Conservation (phyloP, 1,284 basidiomycete genomes). For the Ceratobasidium sp. region DNA sequence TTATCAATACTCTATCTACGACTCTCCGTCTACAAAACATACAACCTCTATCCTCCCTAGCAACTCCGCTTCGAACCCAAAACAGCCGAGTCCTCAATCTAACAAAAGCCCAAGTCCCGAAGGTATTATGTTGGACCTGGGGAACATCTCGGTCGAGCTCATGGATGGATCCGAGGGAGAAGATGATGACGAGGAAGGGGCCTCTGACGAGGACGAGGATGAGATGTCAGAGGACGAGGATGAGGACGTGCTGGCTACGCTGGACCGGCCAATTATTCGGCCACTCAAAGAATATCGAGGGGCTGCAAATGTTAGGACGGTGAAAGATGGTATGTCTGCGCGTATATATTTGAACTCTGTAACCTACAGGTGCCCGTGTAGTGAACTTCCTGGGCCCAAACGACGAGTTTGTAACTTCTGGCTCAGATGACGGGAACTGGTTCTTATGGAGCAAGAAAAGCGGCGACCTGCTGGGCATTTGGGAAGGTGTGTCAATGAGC, state of each 20-base stretch:
- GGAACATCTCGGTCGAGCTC: constrained; percentile 24
- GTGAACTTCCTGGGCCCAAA: constrained; percentile 86
- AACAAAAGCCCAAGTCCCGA: constrained; percentile 21
- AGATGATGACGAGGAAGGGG: constrained; percentile 49
- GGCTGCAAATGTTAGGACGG: constrained; percentile 85
- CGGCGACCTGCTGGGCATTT: constrained; percentile 76
- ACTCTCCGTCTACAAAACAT: constrained; percentile 62
- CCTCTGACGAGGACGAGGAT: constrained; percentile 54
- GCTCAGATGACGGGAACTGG: constrained; percentile 84
- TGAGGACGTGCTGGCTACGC: constrained; percentile 44
- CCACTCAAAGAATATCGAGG: constrained; percentile 80
- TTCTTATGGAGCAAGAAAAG: constrained; percentile 85
- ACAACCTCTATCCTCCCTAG: constrained; percentile 49
- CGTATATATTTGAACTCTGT: constrained; percentile 4
- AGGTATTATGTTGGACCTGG: constrained; percentile 9
- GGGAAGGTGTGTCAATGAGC: constrained; percentile 67
- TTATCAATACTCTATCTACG: constrained; percentile 83
- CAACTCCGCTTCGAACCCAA: constrained; percentile 45
- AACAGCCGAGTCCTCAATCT: background rate
- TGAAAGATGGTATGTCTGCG: constrained; percentile 85
- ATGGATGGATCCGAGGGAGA: constrained; percentile 51
- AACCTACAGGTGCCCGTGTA: constrained; percentile 54
- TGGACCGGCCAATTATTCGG: constrained; percentile 69
- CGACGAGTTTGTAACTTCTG: constrained; percentile 86
- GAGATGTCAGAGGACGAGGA: constrained; percentile 44